Conservation (phyloP, 2,329 filamentous ascomycete species). For the Aureobasidium leucospermi region DNA sequence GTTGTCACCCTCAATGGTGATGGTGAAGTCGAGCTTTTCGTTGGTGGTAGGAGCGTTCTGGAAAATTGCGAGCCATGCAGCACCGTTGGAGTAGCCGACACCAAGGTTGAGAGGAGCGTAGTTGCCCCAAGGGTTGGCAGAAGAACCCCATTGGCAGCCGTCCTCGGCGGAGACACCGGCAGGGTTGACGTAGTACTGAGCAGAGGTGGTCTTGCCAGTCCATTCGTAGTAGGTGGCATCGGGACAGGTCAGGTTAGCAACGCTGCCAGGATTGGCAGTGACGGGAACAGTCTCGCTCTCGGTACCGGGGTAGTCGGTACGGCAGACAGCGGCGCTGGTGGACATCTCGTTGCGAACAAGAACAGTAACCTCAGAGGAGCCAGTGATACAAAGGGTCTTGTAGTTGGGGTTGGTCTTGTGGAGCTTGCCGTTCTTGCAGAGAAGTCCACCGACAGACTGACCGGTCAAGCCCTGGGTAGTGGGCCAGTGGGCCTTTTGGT, state of each 20-base stretch:
- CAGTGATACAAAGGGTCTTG: slow-evolving; percentile 66
- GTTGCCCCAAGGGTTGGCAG: slow-evolving; percentile 61
- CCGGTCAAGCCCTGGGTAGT: slow-evolving; percentile 65
- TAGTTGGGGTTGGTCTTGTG: slow-evolving; percentile 63
- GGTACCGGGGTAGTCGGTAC: slow-evolving; percentile 91
- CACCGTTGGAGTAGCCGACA: slow-evolving; percentile 62
- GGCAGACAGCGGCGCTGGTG: slow-evolving; percentile 67
- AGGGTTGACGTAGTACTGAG: slow-evolving; percentile 96
- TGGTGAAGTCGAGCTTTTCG: slow-evolving; percentile 66
- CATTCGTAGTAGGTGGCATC: slow-evolving; percentile 71
- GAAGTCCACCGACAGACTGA: slow-evolving; percentile 82
- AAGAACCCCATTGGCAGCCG: slow-evolving; percentile 69
- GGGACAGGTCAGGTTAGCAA: slow-evolving; percentile 65
- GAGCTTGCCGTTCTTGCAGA: slow-evolving; percentile 72
- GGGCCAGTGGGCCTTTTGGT: slow-evolving; percentile 91
- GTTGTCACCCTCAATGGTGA: slow-evolving; percentile 65
- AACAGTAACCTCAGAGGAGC: slow-evolving; percentile 57
- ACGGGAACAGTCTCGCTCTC: slow-evolving; percentile 82
- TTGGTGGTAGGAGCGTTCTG: slow-evolving; percentile 70
- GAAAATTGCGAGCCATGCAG: slow-evolving; percentile 77
- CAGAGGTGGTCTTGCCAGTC: slow-evolving; percentile 67
- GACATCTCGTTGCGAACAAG: slow-evolving; percentile 67
- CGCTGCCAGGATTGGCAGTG: slow-evolving; percentile 51
- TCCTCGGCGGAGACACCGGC: slow-evolving; percentile 58
- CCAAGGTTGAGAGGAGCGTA: slow-evolving; percentile 83